These are phyloP conservation scores for Daldinia bambusicola DNA, from an alignment of 495 filamentous ascomycete species.

Conservation along the genomic window DNA sequence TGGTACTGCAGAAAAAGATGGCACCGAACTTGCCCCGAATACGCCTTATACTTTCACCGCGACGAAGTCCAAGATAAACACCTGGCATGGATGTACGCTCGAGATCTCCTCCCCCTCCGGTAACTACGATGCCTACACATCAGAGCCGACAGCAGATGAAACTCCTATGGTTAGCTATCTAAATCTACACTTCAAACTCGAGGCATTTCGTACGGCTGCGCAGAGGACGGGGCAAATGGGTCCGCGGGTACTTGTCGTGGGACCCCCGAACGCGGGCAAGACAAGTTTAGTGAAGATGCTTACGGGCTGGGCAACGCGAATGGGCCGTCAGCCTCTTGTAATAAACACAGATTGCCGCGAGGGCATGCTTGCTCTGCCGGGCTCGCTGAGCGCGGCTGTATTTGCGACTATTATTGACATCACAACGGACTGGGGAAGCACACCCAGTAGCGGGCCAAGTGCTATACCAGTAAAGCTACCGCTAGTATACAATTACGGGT, in stretches of 20 bases:
- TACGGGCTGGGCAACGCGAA: constrained; percentile 80
- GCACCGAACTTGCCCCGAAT: constrained; percentile 87
- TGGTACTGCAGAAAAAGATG: constrained; percentile 94
- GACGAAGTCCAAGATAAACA: constrained; percentile 87
- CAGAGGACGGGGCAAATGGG: constrained; percentile 64
- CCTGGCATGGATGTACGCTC: constrained; percentile 87
- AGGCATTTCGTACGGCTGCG: constrained; percentile 67
- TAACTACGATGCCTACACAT: constrained; percentile 60
- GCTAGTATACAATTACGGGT: constrained; percentile 89
- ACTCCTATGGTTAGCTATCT: constrained; percentile 83
- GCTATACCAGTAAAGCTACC: constrained; percentile 90
- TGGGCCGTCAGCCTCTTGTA: constrained; percentile 80
- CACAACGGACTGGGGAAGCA: constrained; percentile 89
- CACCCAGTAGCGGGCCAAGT: constrained; percentile 89
- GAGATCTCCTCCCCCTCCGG: constrained; percentile 70
- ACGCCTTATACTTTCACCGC: constrained; percentile 84
- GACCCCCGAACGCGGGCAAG: constrained; percentile 84
- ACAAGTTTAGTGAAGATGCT: constrained; percentile 84
- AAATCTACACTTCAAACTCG: constrained; percentile 88
- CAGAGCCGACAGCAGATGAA: constrained; percentile 83
- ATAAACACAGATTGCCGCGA: constrained; percentile 89
- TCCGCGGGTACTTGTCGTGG: constrained; percentile 86
- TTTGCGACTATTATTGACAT: constrained; percentile 89
- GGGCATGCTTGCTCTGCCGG: constrained; percentile 85
- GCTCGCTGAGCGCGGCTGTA: constrained; percentile 82